A percentile compares a stretch with the other conserved stretches of the same genome.
Evolutionary conservation across 2,329 filamentous ascomycete species (phyloP).

Genomic region (Alternaria rosae): DNA sequence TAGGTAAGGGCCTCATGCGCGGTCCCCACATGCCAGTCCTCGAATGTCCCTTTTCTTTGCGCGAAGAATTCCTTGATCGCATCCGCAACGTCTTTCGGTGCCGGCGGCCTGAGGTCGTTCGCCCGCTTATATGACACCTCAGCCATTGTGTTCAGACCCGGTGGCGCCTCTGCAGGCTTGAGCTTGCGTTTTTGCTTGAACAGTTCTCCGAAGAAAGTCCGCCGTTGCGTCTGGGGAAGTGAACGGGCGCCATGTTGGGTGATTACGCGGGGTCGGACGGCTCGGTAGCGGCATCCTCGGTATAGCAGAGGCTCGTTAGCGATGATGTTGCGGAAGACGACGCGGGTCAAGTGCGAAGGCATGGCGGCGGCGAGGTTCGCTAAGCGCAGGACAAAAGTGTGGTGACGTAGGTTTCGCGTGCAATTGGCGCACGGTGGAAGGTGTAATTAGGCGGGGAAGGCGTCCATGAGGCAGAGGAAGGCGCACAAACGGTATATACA

Average conservation of each 20-base stretch:
- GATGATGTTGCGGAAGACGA: conserved; percentile 65
- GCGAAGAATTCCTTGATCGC: conserved; percentile 55
- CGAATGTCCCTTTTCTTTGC: conserved; percentile 28
- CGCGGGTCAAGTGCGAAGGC: conserved; percentile 67
- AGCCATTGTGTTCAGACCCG: conserved; percentile 75
- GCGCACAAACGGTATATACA: conserved; percentile 18
- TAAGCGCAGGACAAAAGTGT: conserved; percentile 7
- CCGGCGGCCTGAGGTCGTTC: conserved; percentile 70
- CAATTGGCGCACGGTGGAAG: conserved; percentile 16
- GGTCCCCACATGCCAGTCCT: conserved; percentile 60
- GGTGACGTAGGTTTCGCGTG: conserved; percentile 8
- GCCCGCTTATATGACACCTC: conserved; percentile 70
- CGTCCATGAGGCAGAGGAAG: conserved; percentile 21
- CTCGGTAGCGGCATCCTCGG: conserved; percentile 54
- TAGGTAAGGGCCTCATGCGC: conserved; percentile 68
- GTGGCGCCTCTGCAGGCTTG: conserved; percentile 70
- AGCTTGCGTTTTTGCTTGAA: conserved; percentile 67
- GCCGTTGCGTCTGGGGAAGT: conserved; percentile 48
- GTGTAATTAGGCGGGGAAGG: conserved; percentile 4
- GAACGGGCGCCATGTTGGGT: conserved; percentile 30
- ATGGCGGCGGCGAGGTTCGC: conserved; percentile 49
- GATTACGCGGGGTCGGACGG: conserved; percentile 31
- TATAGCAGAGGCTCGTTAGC: conserved; percentile 58
- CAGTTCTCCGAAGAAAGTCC: conserved; percentile 70
- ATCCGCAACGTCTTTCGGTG: conserved; percentile 66